Base-by-base conservation (phyloP, 140 eudicot species). In the Cichorium intybus region DNA sequence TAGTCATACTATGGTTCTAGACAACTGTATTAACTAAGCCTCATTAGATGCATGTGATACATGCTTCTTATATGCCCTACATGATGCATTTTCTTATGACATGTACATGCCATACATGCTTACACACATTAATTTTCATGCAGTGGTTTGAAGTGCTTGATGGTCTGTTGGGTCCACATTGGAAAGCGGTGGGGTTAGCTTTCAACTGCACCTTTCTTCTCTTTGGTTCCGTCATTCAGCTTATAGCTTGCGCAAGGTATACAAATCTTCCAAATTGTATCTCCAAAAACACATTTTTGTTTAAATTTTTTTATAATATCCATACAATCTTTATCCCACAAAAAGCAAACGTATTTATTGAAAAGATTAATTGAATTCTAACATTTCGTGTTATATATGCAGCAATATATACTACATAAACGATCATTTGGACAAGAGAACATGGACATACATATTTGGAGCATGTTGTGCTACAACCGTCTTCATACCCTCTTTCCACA, bases 111-210 rank as follows among this genome's bases (percentile, higher is more conserved):
- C n/a, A 56, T 43, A 23, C 64, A 61, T 54, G 16, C 65, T 54
- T 60, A 72, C 60, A 41, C 26, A 57, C 62, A 24, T 51, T 14
- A 50, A 26, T 39, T 31, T 79, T 74, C 46, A 51, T 82, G 68
- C 85, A 87, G 95, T 87, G 95, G 95, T 87, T 84, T 77, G 95
- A 87, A 65, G 95, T 87, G 50, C 73, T 87, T 27, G 95, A 87
- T 79, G 95, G 95, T 8, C 79, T 87, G 27, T 63, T 87, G 60
- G 95, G 95, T 56, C 86, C 88, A 35, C 58, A 63, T 2, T 87
- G 95, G 95, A 87, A 84, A 75, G 91, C 85, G 20, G 69, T 83
- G 46, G 95, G 95, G 74, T 70, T 86, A 65, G 90, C 87, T 62
- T 86, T 86, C 62, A 86, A 86, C 34, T 86, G 95, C 74, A 86